These are phyloP conservation scores for Neonectria ditissima DNA, from an alignment of 2,329 filamentous ascomycete genomes.

Conservation along the genomic window DNA sequence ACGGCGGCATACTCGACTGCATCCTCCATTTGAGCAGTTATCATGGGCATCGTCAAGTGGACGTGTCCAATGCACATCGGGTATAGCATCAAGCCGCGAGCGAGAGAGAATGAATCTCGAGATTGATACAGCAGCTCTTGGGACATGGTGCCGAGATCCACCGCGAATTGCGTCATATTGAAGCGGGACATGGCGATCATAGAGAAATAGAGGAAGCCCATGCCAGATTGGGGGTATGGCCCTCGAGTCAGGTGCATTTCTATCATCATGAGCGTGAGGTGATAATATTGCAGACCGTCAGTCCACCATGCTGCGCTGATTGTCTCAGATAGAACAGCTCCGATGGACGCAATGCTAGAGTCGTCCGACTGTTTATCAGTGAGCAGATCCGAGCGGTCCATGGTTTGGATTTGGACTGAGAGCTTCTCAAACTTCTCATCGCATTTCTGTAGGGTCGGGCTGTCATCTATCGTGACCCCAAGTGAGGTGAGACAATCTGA, in stretches of 20 bases:
- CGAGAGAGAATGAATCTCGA: conserved; percentile 73
- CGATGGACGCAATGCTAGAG: conserved; percentile 70
- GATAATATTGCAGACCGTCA: conserved; percentile 78
- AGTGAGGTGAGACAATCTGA: conserved; percentile 78
- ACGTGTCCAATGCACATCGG: conserved; percentile 78
- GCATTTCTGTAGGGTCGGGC: conserved; percentile 80
- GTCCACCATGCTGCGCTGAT: conserved; percentile 80
- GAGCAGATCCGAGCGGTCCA: conserved; percentile 63
- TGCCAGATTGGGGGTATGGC: conserved; percentile 75
- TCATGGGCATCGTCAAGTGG: conserved; percentile 69
- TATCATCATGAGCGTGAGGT: conserved; percentile 75
- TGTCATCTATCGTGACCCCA: conserved; percentile 72
- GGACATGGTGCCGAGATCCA: conserved; percentile 72
- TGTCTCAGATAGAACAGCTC: conserved; percentile 77
- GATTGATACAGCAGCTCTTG: conserved; percentile 73
- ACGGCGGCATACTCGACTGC: conserved; percentile 74
- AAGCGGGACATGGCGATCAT: conserved; percentile 77
- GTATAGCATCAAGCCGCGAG: conserved; percentile 76
- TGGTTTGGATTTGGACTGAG: conserved; percentile 68
- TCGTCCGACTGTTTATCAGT: conserved; percentile 59
- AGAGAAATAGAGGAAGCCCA: conserved; percentile 75
- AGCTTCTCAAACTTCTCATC: conserved; percentile 78
- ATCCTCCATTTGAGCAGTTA: conserved; percentile 71
- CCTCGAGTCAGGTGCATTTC: conserved; percentile 73
- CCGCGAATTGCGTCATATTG: conserved; percentile 75